These are phyloP conservation scores for Nothopassalora personata DNA, from an alignment of 2,329 filamentous ascomycete species.

Conservation along the genomic window DNA sequence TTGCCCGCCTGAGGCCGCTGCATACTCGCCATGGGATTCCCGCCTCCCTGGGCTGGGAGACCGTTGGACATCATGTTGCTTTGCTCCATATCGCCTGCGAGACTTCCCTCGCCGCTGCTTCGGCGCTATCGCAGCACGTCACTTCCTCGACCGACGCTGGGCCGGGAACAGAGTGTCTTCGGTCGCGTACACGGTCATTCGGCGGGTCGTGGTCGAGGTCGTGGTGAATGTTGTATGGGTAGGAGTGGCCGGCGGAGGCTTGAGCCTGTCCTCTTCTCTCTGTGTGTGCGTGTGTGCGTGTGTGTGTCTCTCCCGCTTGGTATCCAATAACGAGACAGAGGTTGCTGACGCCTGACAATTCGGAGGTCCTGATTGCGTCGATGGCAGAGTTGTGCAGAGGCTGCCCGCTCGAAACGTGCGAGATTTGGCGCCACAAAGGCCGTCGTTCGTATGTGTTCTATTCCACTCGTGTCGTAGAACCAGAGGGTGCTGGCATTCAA, in stretches of 20 bases:
- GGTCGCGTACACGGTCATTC: conserved; percentile 5
- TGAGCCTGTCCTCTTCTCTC: not conserved
- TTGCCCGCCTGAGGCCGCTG: conserved; percentile 28
- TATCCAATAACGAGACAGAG: too few relatives aligned
- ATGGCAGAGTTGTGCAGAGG: too few relatives aligned
- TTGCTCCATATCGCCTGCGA: conserved; percentile 8
- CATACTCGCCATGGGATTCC: conserved; percentile 19
- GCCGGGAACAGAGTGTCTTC: not conserved
- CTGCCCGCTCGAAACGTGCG: too few relatives aligned
- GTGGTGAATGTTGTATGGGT: not conserved
- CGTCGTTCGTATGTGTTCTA: too few relatives aligned
- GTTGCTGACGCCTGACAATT: too few relatives aligned
- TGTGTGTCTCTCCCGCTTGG: too few relatives aligned
- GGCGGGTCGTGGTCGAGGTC: not conserved
- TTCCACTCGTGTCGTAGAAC: too few relatives aligned
- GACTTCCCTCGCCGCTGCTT: not conserved
- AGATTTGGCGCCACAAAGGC: too few relatives aligned
- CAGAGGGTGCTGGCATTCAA: not conserved
- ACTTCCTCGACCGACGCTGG: conserved; percentile 3
- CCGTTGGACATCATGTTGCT: conserved; percentile 16
- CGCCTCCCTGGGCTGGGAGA: conserved; percentile 7
- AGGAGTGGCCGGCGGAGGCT: not conserved
- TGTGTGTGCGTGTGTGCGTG: too few relatives aligned
- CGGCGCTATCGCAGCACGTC: not conserved
- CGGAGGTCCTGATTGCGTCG: too few relatives aligned